These are phyloP conservation scores for Prunus mira DNA, from an alignment of 306 rosid genomes.

Conservation along the genomic window DNA sequence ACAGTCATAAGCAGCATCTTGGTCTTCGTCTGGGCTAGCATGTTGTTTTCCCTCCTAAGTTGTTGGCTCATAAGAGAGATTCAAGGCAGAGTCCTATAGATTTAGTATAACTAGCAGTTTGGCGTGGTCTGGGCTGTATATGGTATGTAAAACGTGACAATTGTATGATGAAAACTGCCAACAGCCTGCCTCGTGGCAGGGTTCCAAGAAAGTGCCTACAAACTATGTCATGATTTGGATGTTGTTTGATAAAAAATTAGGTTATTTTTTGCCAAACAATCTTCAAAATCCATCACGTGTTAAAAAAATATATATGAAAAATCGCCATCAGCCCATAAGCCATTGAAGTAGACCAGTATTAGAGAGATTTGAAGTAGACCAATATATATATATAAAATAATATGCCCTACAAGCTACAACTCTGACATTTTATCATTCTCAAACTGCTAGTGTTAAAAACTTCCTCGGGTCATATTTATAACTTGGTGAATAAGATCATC, in stretches of 20 bases:
- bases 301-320: background rate
- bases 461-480: background rate
- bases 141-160: background rate
- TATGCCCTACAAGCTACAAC: background rate
- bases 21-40: no score
- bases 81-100: background rate
- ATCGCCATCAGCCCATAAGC: background rate
- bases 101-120: background rate
- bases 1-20: no score
- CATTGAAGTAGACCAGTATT: background rate
- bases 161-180: background rate
- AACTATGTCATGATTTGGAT: conserved; percentile 1
- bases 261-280: background rate
- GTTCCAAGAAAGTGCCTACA: conserved; percentile 6
- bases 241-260: background rate
- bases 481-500: no score
- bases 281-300: background rate
- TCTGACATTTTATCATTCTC: background rate
- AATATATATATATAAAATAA: no score
- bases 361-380: background rate
- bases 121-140: background rate
- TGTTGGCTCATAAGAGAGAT: background rate
- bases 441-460: background rate
- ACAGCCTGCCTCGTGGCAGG: background rate
- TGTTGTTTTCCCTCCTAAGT: background rate